A percentile compares a stretch with the other conserved stretches of the same genome.
Conservation (phyloP, 305 asterid species). For the Solanum hybrid region DNA sequence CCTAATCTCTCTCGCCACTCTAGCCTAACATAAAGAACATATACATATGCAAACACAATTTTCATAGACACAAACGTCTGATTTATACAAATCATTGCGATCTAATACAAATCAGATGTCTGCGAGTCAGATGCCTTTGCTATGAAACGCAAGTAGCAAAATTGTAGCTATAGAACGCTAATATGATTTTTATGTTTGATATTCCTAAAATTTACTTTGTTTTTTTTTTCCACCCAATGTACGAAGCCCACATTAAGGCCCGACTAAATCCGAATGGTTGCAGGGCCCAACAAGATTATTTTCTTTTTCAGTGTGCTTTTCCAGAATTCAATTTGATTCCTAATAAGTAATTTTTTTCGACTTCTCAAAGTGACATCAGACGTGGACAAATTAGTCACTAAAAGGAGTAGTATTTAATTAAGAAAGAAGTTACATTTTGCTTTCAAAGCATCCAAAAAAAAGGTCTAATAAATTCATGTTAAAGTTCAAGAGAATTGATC, state of each 20-base stretch:
- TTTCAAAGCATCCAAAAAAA: neutral
- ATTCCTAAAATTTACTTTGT: too few species aligned
- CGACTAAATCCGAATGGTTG: neutral
- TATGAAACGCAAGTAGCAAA: too few species aligned
- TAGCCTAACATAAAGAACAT: too few species aligned
- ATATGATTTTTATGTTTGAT: too few species aligned
- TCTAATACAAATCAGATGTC: too few species aligned
- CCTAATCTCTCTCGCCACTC: too few species aligned
- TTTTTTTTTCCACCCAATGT: too few species aligned
- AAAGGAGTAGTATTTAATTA: neutral
- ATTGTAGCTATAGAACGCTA: too few species aligned
- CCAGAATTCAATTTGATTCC: neutral
- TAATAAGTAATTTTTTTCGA: neutral
- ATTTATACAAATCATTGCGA: too few species aligned
- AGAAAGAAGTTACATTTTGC: neutral
- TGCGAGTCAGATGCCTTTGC: too few species aligned
- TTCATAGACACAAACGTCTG: too few species aligned
- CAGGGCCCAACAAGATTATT: neutral
- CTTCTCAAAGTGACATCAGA: neutral
- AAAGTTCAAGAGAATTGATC: neutral
- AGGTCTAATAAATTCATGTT: neutral
- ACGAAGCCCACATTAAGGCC: neutral
- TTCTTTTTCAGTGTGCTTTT: neutral
- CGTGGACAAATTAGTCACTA: neutral
- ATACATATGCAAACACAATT: too few species aligned